Evolutionary conservation across 495 filamentous ascomycete genomes (phyloP), one percentile per base, ranked within the genome.

Genomic region (Talaromyces liani): DNA sequence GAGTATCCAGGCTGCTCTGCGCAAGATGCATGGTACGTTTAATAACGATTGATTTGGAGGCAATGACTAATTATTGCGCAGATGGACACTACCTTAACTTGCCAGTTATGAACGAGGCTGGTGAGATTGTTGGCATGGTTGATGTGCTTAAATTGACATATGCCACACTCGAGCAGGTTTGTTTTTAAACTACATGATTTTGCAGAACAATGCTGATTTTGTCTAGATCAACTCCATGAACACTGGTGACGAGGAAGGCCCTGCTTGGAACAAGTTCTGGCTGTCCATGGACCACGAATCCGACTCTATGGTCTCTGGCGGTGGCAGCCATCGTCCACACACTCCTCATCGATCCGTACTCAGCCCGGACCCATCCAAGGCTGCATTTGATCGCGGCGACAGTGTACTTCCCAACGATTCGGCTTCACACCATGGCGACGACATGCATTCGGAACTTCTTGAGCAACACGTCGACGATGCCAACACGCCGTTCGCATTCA

Each of bases 201-300:
- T 12, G 20, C 24, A 10, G 1, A 22, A 14, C 6, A 6, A 24
- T 54, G 66, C 45, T 70, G 64, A 54, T 65, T 47, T 60, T 60
- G 29, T 41, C 60, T 65, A 90, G 85, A 90, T 91, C 72, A 90
- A 91, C 72, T 83, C 84, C 24, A 91, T 91, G 85, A 82, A 80
- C 45, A 91, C 86, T 24, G 82, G 82, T 29, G 93, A 98, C 70
- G 91, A 86, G 67, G 94, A 98, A 75, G 94, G 94, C 0, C 94
- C 94, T 16, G 94, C 94, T 14, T 98, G 94, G 94, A 96, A 97
- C 79, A 98, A 97, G 77, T 98, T 98, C 79, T 98, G 94, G 94
- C 80, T 98, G 61, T 97, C 94, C 3, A 85, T 98, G 66, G 93
- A 97, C 75, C 87, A 95, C 69, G 94, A 97, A 70, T 94, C 93